Evolutionary conservation across 306 rosid species (phyloP).

Genomic region (Canavalia gladiata): DNA sequence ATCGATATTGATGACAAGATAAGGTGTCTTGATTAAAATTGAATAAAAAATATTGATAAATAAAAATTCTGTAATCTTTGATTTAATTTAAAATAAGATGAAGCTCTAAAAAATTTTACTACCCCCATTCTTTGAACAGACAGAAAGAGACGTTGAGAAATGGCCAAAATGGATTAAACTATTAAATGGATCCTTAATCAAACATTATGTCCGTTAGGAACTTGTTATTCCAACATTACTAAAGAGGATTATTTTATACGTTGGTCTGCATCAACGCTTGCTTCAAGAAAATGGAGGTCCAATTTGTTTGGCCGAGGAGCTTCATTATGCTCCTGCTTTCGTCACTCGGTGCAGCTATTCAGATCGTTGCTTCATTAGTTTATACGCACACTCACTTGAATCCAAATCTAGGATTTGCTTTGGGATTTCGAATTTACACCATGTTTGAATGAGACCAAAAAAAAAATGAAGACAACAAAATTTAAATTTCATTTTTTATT

Average conservation of each 20-base stretch:
- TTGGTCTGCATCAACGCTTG: conserved; percentile 43
- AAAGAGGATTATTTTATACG: conserved; percentile 28
- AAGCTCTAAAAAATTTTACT: background rate
- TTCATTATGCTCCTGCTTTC: conserved; percentile 54
- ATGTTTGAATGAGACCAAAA: too few species aligned
- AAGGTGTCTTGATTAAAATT: background rate
- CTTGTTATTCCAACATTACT: conserved; percentile 51
- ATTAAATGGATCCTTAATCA: conserved; percentile 49
- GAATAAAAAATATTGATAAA: too few species aligned
- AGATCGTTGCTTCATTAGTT: background rate
- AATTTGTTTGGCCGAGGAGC: conserved; percentile 51
- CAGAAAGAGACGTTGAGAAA: conserved; percentile 65
- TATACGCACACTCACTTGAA: background rate
- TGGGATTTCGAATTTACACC: too few species aligned
- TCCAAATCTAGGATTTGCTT: too few species aligned
- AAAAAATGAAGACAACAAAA: too few species aligned
- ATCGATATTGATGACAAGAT: conserved; percentile 7
- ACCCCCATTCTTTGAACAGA: conserved; percentile 46
- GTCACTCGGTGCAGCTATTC: conserved; percentile 51
- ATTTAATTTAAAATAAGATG: too few species aligned
- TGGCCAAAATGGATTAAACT: conserved; percentile 53
- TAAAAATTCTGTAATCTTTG: too few species aligned
- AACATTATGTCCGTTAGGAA: conserved; percentile 44
- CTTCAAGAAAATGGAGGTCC: conserved; percentile 50
- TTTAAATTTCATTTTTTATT: too few species aligned